Evolutionary conservation across 305 asterid species (phyloP), one percentile per base, ranked within the genome.

Genomic region (Fraxinus greggii): DNA sequence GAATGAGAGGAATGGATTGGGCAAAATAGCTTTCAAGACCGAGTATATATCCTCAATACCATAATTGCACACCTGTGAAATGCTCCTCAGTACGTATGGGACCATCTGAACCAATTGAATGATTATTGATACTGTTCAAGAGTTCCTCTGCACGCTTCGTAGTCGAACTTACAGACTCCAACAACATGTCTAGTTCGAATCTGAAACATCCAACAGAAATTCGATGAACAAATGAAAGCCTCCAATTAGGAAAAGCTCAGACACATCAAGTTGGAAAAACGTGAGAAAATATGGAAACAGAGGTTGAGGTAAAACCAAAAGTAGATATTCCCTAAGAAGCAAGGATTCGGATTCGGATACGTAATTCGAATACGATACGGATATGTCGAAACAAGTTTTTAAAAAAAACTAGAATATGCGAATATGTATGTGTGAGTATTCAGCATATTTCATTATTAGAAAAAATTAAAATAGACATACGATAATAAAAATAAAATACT

Each of bases 111-210:
- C 91, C 92, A 83, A 87, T 81, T 73, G 95, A 79, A 78, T 90
- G 93, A 84, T 88, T 92, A 82, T 85, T 92, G 78, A 91, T 86
- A 84, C 87, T 84, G 84, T 90, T 92, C 89, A 93, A 81, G 80
- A 95, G 89, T 82, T 97, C 98, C 91, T 95, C 99, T 6, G 88
- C 98, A 32, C 92, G 95, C 89, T 92, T 95, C 26, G 95, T 89
- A 81, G 98, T 89, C 54, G 98, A 93, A 87, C 90, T 92, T 84
- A 93, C 95, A 1, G 97, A 95, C 84, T 97, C 98, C 92, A 97
- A 84, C 83, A 97, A 86, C 99, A 97, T 97, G 87, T 97, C 99
- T 67, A 97, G 91, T 90, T 97, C 99, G 87, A 93, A 97, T 86
- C 99, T 97, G 90, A 86, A 86, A 69, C 23, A 80, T 78, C 78